Evolutionary conservation across 345 rosid genomes (phyloP).

Genomic region (Pistacia atlantica): DNA sequence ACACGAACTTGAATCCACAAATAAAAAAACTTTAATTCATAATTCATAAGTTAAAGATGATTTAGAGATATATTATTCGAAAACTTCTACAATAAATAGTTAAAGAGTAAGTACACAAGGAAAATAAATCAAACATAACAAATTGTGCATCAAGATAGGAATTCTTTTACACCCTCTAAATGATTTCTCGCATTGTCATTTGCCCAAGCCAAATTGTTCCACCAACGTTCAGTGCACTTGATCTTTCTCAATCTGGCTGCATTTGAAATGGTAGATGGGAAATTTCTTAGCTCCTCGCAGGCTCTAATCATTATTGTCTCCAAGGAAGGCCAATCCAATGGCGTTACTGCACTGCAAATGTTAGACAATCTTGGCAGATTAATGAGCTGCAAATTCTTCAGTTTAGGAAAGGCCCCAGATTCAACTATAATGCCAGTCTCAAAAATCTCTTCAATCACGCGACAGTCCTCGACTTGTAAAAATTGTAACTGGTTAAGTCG

Average conservation of each 20-base stretch:
- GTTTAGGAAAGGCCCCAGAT: background rate
- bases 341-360: background rate
- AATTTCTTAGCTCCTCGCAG: constrained; percentile 1
- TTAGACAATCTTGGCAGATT: background rate
- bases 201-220: background rate
- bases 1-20: too few species aligned
- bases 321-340: background rate
- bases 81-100: too few species aligned
- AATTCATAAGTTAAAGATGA: too few species aligned
- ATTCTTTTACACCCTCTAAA: background rate
- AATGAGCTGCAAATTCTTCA: constrained; percentile 13
- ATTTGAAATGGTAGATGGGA: background rate
- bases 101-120: too few species aligned
- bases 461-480: constrained; percentile 20
- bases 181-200: background rate
- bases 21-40: too few species aligned
- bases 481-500: background rate
- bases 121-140: too few species aligned
- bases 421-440: background rate
- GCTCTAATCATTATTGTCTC: background rate
- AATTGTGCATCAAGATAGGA: background rate
- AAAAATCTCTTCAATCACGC: background rate
- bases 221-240: constrained; percentile 9
- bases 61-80: too few species aligned
- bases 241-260: background rate